Base-by-base conservation (phyloP, 2,329 filamentous ascomycete genomes). In the Pyrenochaeta sp. region DNA sequence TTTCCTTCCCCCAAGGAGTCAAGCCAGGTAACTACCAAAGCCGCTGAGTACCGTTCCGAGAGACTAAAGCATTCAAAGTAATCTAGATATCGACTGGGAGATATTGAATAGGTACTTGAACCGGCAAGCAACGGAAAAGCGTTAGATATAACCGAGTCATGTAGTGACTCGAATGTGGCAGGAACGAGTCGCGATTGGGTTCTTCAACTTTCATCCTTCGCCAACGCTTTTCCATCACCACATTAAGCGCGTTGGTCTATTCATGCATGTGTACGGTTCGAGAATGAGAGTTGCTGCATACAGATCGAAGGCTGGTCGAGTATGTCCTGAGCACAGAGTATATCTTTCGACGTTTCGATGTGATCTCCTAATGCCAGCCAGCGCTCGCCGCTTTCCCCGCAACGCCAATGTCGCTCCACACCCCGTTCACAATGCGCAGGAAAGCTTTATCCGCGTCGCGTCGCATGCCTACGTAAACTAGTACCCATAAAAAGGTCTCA, bases 371-470 rank as follows among this genome's bases (percentile, higher is more conserved):
- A 19, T 19, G 19, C 19, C 19, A 19, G 39, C n/a, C 22, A 9
- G 22, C 8, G 22, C 39, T 8, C 40, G 40, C 9, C 22, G 5
- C 7, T 13, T 43, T 46, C 25, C 44, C 44, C 44, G 44, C 44
- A 30, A 32, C 44, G 4, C 27, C 44, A 32, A 46, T 46, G 44
- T 19, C 27, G 44, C 44, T 34, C 24, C 25, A 34, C 24, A 27
- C 15, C 44, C 19, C 15, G 8, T 42, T 46, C 44, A 5, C 25
- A 25, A n/a, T 13, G 39, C 43, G 36, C 62, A 59, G 62, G 62
- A 66, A 61, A 66, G 62, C 58, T 40, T 63, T 66, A 57, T 44
- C 62, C 62, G 62, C 46, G 22, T 37, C 19, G 47, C 5, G 5
- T 28, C 2, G 27, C 25, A 40, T 46, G 28, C 40, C 44, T 13